Base-by-base conservation (phyloP, 148 eudicot genomes). In the Cornus suecica region DNA sequence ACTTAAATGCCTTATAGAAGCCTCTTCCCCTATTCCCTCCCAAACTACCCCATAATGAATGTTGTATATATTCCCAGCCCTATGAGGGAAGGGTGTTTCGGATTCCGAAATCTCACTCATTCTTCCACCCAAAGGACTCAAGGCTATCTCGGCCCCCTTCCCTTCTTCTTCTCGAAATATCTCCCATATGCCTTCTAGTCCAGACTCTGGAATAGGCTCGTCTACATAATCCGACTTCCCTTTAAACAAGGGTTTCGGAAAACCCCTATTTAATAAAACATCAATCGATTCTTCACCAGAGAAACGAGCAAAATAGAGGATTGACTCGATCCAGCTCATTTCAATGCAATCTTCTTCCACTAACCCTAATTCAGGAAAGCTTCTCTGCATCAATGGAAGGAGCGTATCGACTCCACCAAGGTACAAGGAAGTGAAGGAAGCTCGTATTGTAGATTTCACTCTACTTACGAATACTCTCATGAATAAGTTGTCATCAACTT, bases 91-190 rank as follows among this genome's bases (percentile, higher is more conserved):
- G 18, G 79, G 75, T 52, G 65, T 74, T 42, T 69, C 25, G 54
- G 68, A 63, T 70, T 74, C 81, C 2, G 75, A 60, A 56, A 78
- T 74, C 58, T 22, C 73, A 16, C 45, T 67, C 81, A 82, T 69
- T 65, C 58, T 82, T 26, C 81, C 84, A n/a, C 81, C 81, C 1
- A 52, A 56, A 10, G 84, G 81, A 41, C 78, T 74, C 66, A 78
- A 34, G n/a, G 70, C 13, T 64, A 78, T 69, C 37, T 37, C 45
- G 27, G 81, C 37, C 23, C 8, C 27, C 4, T 74, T 56, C 22
- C 69, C 69, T 41, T 65, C 51, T 54, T 65, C 45, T 25, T 64
- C 73, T 78, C 66, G 42, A 82, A 79, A 72, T 78, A 81, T 71
- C 82, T 78, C 41, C 72, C 81, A 78, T 82, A 52, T 58, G 58